Evolutionary conservation across 2,329 filamentous ascomycete genomes (phyloP), one percentile per base, ranked within the genome.

Genomic region (Microdochium bolleyi): DNA sequence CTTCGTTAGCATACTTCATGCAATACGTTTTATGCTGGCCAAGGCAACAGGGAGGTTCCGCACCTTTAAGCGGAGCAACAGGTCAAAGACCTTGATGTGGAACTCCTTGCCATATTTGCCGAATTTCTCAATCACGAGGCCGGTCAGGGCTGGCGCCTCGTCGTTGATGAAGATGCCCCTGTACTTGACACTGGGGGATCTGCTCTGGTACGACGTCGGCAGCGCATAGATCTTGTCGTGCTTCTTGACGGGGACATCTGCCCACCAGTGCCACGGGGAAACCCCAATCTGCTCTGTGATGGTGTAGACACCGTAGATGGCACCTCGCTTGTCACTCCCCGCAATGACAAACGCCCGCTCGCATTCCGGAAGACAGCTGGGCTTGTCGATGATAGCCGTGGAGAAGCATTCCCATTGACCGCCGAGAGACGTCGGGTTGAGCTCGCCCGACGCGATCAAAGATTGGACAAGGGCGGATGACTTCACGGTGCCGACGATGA

Each of bases 111-210:
- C 41, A 14, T 16, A 24, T 32, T 21, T 25, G 52, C 59, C 41
- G 22, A 46, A 46, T 19, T 46, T 46, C 41, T 46, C 41, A 16
- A 46, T 4, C 5, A 54, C 50, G 7, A 48, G 58, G 50, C 58
- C 60, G 3, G 58, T 72, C 50, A 87, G 65, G 0, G 78, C 78
- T 0, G 81, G 82, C 10, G 79, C 77, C 56, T 85, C 80, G 52
- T 84, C 81, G 59, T 84, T 84, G 67, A 85, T 74, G 65, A 84
- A 84, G 54, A 84, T 73, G 13, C 80, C 82, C 11, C 82, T 73
- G 60, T 82, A 84, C 55, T 77, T 79, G 54, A 85, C 74, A 3
- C 75, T 76, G 1, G 82, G 81, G 2, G 79, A 71, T 10, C 73
- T 74, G 51, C 80, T 76, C 1, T 70, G 60, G 14, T 76, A 78